Percentiles rank a stretch among this genome's conserved stretches.
Conservation (phyloP, 768 basidiomycete species). For the Mycena metata region DNA sequence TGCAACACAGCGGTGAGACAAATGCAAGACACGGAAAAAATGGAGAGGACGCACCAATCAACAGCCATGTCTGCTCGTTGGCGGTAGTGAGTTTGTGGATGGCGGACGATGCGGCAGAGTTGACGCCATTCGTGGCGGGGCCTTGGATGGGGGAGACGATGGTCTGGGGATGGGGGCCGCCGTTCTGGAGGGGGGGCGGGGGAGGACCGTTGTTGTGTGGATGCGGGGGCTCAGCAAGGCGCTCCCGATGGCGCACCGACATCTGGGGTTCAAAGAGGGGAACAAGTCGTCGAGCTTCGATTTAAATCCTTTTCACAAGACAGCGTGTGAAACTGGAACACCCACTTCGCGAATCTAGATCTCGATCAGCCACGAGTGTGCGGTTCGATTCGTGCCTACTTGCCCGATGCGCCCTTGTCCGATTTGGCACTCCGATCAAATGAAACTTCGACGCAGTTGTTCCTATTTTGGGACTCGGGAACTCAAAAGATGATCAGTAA, state of each 20-base stretch:
- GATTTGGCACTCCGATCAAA: too few species aligned
- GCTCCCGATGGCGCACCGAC: conserved; percentile 26
- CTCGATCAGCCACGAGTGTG: not conserved
- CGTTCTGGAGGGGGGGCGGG: conserved; percentile 53
- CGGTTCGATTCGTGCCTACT: too few species aligned
- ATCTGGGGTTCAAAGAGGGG: not conserved
- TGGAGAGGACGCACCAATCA: conserved; percentile 76
- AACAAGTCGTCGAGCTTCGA: not conserved
- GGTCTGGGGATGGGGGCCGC: conserved; percentile 54
- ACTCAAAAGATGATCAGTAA: too few species aligned
- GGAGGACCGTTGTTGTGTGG: conserved; percentile 47
- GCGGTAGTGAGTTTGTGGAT: conserved; percentile 86
- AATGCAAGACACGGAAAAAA: conserved; percentile 30
- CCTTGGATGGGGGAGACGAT: conserved; percentile 61
- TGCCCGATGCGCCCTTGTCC: too few species aligned
- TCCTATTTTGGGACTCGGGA: too few species aligned
- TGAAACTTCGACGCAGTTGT: too few species aligned
- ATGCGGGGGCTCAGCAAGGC: conserved; percentile 7
- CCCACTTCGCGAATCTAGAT: not conserved
- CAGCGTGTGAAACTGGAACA: not conserved
- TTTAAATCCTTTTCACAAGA: too few species aligned
- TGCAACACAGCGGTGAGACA: conserved; percentile 48
- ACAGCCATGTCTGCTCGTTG: conserved; percentile 95
- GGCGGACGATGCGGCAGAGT: conserved; percentile 63
- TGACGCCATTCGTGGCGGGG: conserved; percentile 50